A percentile compares a stretch with the other conserved stretches of the same genome.
Conservation (phyloP, 2,329 filamentous ascomycete genomes). For the Phyllosticta capitalensis region DNA sequence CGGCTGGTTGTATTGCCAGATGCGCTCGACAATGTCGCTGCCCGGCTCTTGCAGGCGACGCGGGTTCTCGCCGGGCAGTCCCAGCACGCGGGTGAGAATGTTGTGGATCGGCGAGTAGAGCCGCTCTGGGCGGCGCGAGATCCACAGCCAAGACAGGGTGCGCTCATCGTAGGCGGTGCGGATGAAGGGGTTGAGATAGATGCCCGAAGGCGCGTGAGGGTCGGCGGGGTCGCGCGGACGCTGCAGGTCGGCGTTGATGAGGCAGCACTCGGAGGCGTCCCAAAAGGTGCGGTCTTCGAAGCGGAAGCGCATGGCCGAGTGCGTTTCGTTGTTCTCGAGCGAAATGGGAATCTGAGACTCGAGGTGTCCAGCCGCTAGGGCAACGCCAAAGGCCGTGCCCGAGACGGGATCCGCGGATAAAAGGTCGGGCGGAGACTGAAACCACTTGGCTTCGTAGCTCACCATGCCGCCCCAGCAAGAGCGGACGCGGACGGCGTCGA, state of each 20-base stretch:
- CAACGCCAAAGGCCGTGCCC: constrained; percentile 9
- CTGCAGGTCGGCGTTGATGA: constrained; percentile 38
- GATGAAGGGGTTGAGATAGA: constrained; percentile 68
- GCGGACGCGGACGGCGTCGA: constrained; percentile 57
- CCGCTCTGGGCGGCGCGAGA: constrained; percentile 56
- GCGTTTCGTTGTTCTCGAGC: constrained; percentile 11
- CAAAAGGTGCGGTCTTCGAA: constrained; percentile 34
- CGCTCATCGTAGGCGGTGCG: constrained; percentile 56
- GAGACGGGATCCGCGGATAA: constrained; percentile 3
- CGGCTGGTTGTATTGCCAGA: constrained; percentile 39
- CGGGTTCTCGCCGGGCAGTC: constrained; percentile 51
- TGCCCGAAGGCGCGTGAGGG: constrained; percentile 34
- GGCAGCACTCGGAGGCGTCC: constrained; percentile 40
- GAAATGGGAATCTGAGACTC: constrained; percentile 9
- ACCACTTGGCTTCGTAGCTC: constrained; percentile 52
- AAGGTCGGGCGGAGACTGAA: constrained; percentile 31
- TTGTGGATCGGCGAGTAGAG: constrained; percentile 52
- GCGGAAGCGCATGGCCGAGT: constrained; percentile 35
- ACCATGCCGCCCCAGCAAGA: constrained; percentile 75
- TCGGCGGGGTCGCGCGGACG: constrained; percentile 17
- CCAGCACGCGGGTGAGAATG: constrained; percentile 46
- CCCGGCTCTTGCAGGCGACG: constrained; percentile 52
- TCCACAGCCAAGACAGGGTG: constrained; percentile 49
- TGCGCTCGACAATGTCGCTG: constrained; percentile 41
- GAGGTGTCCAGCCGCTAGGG: constrained; percentile 3